phyloP scores from a whole-genome alignment of 441 rosid genomes.

The Brassica hybrid region DNA sequence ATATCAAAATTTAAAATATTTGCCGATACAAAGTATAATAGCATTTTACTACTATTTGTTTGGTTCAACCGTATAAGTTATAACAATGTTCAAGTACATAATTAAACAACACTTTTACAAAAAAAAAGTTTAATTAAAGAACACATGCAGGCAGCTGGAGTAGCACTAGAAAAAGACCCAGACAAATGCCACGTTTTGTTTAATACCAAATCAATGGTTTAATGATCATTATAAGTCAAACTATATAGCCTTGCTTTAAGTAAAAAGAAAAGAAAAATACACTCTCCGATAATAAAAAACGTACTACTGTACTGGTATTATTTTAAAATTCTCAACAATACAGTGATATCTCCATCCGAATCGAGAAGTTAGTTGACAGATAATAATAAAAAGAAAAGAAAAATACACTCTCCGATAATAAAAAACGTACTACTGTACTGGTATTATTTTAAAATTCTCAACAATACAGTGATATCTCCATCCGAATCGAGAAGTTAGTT shows the following conservation, averaged over 20 bases:
- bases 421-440: neutral
- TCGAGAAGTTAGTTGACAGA: too few species aligned
- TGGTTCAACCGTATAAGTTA: neutral
- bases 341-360: neutral
- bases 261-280: neutral
- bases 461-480: neutral
- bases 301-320: neutral
- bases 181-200: neutral
- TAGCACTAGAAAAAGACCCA: neutral
- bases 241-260: neutral
- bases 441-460: neutral
- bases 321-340: neutral
- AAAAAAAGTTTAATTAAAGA: too few species aligned
- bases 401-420: neutral
- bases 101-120: neutral
- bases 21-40: neutral
- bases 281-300: neutral
- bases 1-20: neutral
- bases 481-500: too few species aligned
- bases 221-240: neutral
- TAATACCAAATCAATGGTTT: neutral
- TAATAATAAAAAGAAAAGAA: neutral
- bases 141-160: neutral
- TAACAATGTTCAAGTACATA: neutral
- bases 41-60: too few species aligned